Base-by-base conservation (phyloP, 2,329 filamentous ascomycete species). In the Gnomoniopsis sp. region DNA sequence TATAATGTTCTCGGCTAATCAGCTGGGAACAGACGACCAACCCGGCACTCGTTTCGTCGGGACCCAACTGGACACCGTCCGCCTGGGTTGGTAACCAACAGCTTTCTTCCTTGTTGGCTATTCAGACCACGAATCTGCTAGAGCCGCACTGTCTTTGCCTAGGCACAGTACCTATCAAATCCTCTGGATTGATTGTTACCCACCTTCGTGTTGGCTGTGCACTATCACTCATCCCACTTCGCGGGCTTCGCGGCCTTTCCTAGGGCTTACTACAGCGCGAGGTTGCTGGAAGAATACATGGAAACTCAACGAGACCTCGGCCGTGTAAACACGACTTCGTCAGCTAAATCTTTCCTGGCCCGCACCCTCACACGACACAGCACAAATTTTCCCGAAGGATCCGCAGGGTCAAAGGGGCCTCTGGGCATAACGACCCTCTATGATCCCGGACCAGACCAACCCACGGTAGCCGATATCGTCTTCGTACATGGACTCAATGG, bases 401-500 rank as follows among this genome's bases (percentile, higher is more conserved):
- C 36, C 0, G 7, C n/a, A 11, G 41, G 14, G 7, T 33, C 54
- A 15, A 70, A 67, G 38, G 67, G 68, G 1, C 62, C 66, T 1
- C 33, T 68, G 14, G 68, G 68, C 0, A 62, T 71, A 0, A 68
- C 64, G 0, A 68, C 66, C 0, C 36, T 69, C 3, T 49, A 62
- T 3, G 57, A 61, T 2, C 68, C 68, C 1, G 52, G 22, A 2
- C 23, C 46, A n/a, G 41, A 17, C 6, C 34, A 17, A 0, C 6
- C 49, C 11, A 58, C 41, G 19, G 53, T 65, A 0, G 66, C 63
- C 0, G 71, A 74, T 48, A 38, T 73, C 1, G 64, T 76, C n/a
- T 75, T 77, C 53, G 71, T 76, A 6, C 74, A 76, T 63, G 72
- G 73, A 2, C 65, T 76, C 6, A 71, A 73, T 14, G 74, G 74